A percentile compares a stretch with the other conserved stretches of the same genome.
These are phyloP conservation scores for Tricholoma sp. DNA, from an alignment of 768 basidiomycete species.

Conservation along the genomic window DNA sequence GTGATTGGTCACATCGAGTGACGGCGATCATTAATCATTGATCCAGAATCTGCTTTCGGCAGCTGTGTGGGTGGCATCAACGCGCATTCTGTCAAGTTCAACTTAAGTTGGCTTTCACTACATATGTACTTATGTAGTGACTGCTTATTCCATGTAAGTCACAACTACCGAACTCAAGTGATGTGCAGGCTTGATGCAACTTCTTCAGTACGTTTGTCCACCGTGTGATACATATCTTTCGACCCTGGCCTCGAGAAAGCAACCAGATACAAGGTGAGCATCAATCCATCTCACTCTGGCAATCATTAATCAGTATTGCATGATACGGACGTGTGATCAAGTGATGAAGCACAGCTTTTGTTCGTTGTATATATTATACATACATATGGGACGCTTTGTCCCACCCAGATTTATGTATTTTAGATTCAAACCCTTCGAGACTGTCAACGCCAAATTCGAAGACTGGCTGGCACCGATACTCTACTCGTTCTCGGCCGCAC, in stretches of 20 bases:
- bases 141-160: background rate
- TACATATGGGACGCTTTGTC: background rate
- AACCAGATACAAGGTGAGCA: background rate
- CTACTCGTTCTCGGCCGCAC: background rate
- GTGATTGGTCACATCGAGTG: background rate
- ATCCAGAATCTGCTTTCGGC: too few relatives aligned
- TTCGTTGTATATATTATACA: background rate
- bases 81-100: too few relatives aligned
- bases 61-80: too few relatives aligned
- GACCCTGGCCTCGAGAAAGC: background rate
- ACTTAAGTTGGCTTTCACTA: too few relatives aligned
- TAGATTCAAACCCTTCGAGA: background rate
- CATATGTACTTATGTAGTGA: too few relatives aligned
- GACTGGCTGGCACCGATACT: background rate
- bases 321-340: background rate
- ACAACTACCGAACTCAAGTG: background rate
- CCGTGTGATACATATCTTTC: background rate
- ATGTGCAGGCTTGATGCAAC: background rate
- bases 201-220: background rate
- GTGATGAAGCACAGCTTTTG: background rate
- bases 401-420: background rate
- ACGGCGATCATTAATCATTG: background rate
- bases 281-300: background rate
- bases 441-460: background rate
- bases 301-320: background rate